Percentiles rank a stretch among this genome's conserved stretches.
Evolutionary conservation across 352 stramenopile genomes (phyloP).

Genomic region (Peronospora farinosa): DNA sequence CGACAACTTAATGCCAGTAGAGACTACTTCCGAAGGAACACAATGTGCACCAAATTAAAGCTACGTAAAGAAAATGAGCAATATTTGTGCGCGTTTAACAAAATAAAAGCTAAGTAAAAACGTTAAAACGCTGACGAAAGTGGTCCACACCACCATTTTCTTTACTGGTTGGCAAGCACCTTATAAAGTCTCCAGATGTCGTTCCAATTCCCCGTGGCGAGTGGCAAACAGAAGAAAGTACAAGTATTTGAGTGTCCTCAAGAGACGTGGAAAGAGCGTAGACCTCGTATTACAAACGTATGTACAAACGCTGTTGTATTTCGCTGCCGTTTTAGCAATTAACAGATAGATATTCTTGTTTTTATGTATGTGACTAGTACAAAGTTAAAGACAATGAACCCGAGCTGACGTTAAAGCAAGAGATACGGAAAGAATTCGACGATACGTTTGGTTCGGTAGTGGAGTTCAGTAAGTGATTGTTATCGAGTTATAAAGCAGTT

Average conservation of each 20-base stretch:
- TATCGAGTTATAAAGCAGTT: not conserved
- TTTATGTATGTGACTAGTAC: slow-evolving; percentile 4
- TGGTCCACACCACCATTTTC: not conserved
- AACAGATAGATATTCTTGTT: no score
- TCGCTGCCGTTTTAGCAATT: not conserved
- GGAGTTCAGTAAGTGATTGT: slow-evolving; percentile 46
- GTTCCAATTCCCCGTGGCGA: slow-evolving; percentile 71
- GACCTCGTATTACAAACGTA: slow-evolving; percentile 27
- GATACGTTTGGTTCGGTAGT: slow-evolving; percentile 67
- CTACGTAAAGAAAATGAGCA: no score
- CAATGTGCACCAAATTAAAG: not conserved
- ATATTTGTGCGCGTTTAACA: no score
- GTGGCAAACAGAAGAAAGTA: slow-evolving; percentile 69
- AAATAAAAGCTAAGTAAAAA: no score
- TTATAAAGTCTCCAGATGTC: slow-evolving; percentile 18
- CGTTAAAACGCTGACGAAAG: no score
- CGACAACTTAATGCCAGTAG: not conserved
- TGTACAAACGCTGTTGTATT: not conserved
- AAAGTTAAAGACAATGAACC: slow-evolving; percentile 23
- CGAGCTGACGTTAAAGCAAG: slow-evolving; percentile 49
- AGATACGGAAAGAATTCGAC: slow-evolving; percentile 75
- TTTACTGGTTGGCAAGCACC: not conserved
- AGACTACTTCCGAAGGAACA: no score
- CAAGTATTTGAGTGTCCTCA: slow-evolving; percentile 71
- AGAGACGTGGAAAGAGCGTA: slow-evolving; percentile 63